Percentiles rank a stretch among this genome's conserved stretches.
Conservation (phyloP, 106 monocot genomes). For the Phalaenopsis equestris region DNA sequence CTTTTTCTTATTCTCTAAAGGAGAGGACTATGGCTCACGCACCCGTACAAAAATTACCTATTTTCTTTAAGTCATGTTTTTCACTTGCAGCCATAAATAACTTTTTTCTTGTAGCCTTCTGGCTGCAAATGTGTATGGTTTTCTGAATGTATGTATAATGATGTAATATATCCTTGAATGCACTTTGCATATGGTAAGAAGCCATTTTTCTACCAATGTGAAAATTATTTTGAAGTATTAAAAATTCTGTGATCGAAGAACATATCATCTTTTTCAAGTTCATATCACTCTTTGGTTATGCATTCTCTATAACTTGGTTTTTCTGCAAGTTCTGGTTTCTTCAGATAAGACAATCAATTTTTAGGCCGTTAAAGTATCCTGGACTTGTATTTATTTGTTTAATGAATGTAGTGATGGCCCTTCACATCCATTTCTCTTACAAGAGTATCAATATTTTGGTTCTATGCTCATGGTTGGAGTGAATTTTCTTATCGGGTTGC, state of each 20-base stretch:
- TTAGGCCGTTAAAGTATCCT: not conserved
- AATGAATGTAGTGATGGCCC: not conserved
- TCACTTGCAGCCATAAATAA: too few relatives aligned
- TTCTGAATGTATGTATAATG: not conserved
- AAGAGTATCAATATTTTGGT: not conserved
- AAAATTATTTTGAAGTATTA: not conserved
- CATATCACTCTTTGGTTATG: not conserved
- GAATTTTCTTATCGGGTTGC: not conserved
- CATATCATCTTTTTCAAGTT: not conserved
- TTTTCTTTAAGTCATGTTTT: too few relatives aligned
- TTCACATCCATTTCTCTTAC: not conserved
- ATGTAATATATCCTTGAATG: not conserved
- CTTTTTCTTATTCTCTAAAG: too few relatives aligned
- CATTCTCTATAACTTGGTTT: not conserved
- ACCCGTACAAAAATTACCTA: too few relatives aligned
- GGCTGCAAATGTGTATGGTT: not conserved
- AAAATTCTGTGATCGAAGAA: not conserved
- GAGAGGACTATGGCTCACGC: too few relatives aligned
- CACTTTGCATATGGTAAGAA: not conserved
- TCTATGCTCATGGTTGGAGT: not conserved
- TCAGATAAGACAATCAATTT: not conserved
- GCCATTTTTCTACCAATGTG: not conserved
- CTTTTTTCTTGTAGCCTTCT: too few relatives aligned
- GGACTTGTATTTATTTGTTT: not conserved
- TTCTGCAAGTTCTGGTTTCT: not conserved